Evolutionary conservation across 169 alveolate genomes (phyloP).

Genomic region (Plasmodium adleri): DNA sequence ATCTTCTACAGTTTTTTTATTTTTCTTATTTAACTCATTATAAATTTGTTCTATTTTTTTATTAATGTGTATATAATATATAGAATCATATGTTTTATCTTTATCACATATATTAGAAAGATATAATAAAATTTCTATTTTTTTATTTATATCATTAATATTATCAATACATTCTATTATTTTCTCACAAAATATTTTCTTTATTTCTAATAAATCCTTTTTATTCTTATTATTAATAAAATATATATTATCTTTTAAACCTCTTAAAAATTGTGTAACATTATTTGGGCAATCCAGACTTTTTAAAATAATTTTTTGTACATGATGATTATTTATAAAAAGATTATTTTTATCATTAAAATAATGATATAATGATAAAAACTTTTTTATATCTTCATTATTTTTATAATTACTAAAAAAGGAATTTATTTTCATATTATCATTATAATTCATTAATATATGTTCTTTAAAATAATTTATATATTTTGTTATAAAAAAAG

Average conservation of each 20-base stretch:
- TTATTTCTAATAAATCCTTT: conserved; percentile 3
- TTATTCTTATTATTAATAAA: conserved; percentile 3
- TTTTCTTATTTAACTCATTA: conserved; percentile 30
- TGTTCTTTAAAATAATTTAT: conserved; percentile 8
- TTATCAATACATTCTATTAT: conserved; percentile 23
- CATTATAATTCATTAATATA: neutral
- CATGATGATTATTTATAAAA: too few relatives aligned
- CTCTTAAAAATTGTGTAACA: conserved; percentile 21
- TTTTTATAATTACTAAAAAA: conserved; percentile 1
- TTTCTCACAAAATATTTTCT: conserved; percentile 12
- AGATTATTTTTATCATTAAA: conserved; percentile 12
- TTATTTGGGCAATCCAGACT: conserved; percentile 17
- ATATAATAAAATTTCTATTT: conserved; percentile 48
- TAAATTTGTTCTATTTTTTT: conserved; percentile 38
- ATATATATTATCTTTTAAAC: conserved; percentile 26
- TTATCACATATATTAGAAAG: conserved; percentile 34
- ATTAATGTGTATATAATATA: neutral
- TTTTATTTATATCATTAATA: conserved; percentile 63
- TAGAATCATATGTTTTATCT: neutral
- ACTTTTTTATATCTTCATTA: conserved; percentile 3
- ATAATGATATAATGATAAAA: conserved; percentile 29
- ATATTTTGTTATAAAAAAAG: conserved; percentile 51
- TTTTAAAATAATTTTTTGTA: neutral
- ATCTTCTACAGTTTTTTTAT: conserved; percentile 52
- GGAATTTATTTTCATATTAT: neutral